Conservation (phyloP, 2,329 filamentous ascomycete species). For the Mycosphaerella sp. region DNA sequence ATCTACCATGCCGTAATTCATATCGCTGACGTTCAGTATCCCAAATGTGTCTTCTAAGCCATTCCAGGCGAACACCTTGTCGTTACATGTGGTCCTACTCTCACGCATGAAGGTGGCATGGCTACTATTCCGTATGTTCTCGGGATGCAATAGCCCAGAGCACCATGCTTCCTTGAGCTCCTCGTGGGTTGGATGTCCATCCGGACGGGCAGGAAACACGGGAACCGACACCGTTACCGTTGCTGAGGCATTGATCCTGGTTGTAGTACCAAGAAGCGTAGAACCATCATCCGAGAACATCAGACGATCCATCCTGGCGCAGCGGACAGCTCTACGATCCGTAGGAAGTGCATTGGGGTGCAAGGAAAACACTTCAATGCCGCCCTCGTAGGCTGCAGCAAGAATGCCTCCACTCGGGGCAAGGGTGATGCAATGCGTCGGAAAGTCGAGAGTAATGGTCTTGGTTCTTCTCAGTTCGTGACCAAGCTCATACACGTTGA, state of each 20-base stretch:
- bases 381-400: conserved; percentile 79
- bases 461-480: conserved; percentile 55
- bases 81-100: conserved; percentile 27
- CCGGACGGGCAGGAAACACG: conserved; percentile 30
- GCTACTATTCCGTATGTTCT: conserved; percentile 36
- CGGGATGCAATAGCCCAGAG: conserved; percentile 34
- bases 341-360: conserved; percentile 48
- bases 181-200: conserved; percentile 30
- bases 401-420: conserved; percentile 74
- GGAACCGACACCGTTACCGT: conserved; percentile 34
- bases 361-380: conserved; percentile 77
- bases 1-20: conserved; percentile 34
- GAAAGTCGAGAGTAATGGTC: conserved; percentile 69
- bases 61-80: conserved; percentile 35
- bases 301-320: conserved; percentile 33
- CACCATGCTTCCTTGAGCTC: conserved; percentile 37
- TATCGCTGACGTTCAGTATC: conserved; percentile 30
- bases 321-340: conserved; percentile 33
- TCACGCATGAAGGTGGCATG: conserved; percentile 35
- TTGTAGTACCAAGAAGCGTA: conserved; percentile 34
- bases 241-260: conserved; percentile 32
- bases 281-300: conserved; percentile 35
- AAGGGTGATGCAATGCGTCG: conserved; percentile 69
- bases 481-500: conserved; percentile 71
- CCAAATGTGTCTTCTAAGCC: conserved; percentile 35